Evolutionary conservation across 2,329 filamentous ascomycete genomes (phyloP).

Genomic region (Botrytis galanthina): DNA sequence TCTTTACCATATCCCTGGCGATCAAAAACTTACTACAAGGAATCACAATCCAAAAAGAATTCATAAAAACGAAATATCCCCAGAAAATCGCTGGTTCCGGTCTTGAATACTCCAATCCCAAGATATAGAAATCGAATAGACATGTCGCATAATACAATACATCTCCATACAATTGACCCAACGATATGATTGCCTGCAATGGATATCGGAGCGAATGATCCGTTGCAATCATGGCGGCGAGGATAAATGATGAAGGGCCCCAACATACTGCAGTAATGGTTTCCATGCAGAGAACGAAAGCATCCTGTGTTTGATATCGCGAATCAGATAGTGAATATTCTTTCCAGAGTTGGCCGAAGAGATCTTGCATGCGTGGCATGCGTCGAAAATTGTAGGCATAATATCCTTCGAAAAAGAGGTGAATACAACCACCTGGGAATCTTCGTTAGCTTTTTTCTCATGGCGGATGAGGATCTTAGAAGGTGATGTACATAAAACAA

Average conservation of each 20-base stretch:
- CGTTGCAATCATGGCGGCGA: background rate
- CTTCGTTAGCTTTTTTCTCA: background rate
- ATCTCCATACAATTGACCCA: background rate
- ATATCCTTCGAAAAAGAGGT: conserved; percentile 43
- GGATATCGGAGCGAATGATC: background rate
- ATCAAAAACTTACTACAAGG: background rate
- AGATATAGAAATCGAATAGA: background rate
- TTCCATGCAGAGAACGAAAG: conserved; percentile 56
- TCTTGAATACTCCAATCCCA: background rate
- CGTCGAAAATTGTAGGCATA: conserved; percentile 45
- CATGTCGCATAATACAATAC: background rate
- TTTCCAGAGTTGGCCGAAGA: conserved; percentile 58
- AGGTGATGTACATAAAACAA: background rate
- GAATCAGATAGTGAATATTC: conserved; percentile 57
- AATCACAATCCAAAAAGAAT: background rate
- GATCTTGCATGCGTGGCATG: conserved; percentile 43
- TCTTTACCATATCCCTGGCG: background rate
- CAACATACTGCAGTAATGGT: conserved; percentile 46
- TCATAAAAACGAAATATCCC: background rate
- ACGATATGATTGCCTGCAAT: background rate
- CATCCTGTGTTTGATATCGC: conserved; percentile 51
- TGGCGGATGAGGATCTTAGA: background rate
- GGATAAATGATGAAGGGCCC: background rate
- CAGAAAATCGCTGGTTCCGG: background rate
- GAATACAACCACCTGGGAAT: conserved; percentile 34